phyloP scores from a whole-genome alignment of 768 basidiomycete genomes.

The Suillus occidentalis region DNA sequence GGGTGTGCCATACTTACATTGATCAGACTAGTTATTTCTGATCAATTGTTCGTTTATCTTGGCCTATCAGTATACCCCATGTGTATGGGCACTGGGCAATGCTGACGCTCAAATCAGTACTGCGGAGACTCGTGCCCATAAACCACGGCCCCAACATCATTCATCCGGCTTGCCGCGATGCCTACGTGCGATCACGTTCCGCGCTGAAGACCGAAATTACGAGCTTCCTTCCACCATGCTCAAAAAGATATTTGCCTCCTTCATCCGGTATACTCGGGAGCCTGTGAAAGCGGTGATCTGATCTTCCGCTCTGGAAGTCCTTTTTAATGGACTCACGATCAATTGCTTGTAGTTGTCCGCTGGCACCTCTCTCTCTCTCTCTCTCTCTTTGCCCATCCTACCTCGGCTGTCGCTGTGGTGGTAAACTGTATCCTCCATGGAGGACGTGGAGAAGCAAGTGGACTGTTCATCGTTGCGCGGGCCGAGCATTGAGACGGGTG shows the following conservation, averaged over 20 bases:
- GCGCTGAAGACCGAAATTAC: not conserved
- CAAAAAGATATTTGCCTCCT: slow-evolving; percentile 17
- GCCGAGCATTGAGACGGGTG: slow-evolving; percentile 24
- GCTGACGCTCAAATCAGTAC: not conserved
- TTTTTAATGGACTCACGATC: slow-evolving; percentile 26
- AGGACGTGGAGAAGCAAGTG: slow-evolving; percentile 31
- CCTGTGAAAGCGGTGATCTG: slow-evolving; percentile 23
- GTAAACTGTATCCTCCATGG: slow-evolving; percentile 19
- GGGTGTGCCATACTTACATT: not conserved
- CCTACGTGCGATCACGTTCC: not conserved
- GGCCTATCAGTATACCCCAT: not conserved
- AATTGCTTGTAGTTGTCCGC: slow-evolving; percentile 7
- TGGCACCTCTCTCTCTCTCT: slow-evolving; percentile 14
- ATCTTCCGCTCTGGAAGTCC: slow-evolving; percentile 14
- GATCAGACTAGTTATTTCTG: not conserved
- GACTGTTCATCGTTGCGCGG: slow-evolving; percentile 15
- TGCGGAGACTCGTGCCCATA: not conserved
- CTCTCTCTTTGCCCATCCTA: slow-evolving; percentile 13
- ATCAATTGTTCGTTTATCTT: not conserved
- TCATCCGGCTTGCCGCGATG: not conserved
- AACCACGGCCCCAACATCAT: not conserved
- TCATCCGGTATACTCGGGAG: slow-evolving; percentile 26
- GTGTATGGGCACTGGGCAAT: not conserved
- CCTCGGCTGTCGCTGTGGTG: slow-evolving; percentile 8
- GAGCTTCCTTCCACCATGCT: slow-evolving; percentile 8